Conservation (phyloP, 129 eudicot genomes). For the Chrysanthemum seticuspe region DNA sequence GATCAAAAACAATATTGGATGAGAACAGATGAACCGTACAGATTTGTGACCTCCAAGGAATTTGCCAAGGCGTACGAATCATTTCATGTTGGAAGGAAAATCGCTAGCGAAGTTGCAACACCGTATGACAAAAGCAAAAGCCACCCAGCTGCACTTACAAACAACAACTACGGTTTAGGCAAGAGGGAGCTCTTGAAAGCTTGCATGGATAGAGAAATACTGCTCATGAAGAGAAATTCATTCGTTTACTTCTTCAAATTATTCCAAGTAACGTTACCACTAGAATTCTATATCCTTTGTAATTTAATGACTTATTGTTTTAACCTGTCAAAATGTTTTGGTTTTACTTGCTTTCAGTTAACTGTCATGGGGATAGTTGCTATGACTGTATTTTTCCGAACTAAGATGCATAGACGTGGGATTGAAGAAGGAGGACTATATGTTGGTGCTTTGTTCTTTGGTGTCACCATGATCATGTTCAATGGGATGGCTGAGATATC, state of each 20-base stretch:
- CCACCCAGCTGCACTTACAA: constrained; percentile 75
- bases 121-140: constrained; percentile 55
- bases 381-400: constrained; percentile 66
- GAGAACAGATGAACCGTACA: constrained; percentile 41
- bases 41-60: constrained; percentile 51
- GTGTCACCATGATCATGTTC: constrained; percentile 43
- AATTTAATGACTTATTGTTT: not conserved
- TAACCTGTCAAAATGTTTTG: not conserved
- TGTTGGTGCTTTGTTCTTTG: constrained; percentile 50
- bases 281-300: not conserved
- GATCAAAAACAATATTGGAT: constrained; percentile 71
- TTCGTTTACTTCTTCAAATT: constrained; percentile 47
- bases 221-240: constrained; percentile 67
- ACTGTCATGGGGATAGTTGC: constrained; percentile 40
- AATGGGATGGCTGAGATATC: constrained; percentile 73
- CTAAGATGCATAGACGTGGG: constrained; percentile 45
- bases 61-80: constrained; percentile 57
- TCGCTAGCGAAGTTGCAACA: constrained; percentile 42
- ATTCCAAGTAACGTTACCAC: constrained; percentile 36
- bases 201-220: constrained; percentile 45
- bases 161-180: constrained; percentile 42
- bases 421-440: constrained; percentile 48
- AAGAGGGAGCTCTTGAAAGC: constrained; percentile 59
- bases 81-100: constrained; percentile 42
- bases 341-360: constrained; percentile 40